Conservation (phyloP, 805 yeast species). For the Pichia deserticola region DNA sequence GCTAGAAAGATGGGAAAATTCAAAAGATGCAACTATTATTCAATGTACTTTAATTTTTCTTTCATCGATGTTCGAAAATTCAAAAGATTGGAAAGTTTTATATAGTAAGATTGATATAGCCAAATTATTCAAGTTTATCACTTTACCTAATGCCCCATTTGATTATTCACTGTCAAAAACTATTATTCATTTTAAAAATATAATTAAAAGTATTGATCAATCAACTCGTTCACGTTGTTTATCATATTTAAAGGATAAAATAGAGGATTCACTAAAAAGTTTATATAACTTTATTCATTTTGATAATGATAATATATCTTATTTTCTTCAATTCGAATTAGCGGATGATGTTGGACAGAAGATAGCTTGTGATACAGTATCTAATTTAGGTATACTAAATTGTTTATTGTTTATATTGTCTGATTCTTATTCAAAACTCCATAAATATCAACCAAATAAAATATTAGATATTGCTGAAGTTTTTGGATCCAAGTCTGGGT, state of each 20-base stretch:
- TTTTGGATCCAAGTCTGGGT: constrained; percentile 37
- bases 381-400: constrained; percentile 32
- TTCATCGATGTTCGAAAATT: constrained; percentile 45
- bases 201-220: constrained; percentile 50
- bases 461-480: constrained; percentile 33
- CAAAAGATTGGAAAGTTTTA: constrained; percentile 39
- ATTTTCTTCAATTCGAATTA: constrained; percentile 29
- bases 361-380: constrained; percentile 29
- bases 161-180: constrained; percentile 54
- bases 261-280: constrained; percentile 12
- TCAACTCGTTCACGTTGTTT: constrained; percentile 44
- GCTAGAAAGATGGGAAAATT: constrained; percentile 47
- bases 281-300: constrained; percentile 24
- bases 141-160: constrained; percentile 49
- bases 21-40: constrained; percentile 37
- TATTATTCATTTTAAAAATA: constrained; percentile 43
- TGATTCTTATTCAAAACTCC: constrained; percentile 45
- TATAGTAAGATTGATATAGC: constrained; percentile 33
- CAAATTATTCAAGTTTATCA: constrained; percentile 42
- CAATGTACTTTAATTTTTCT: constrained; percentile 46
- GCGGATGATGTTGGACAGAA: constrained; percentile 15
- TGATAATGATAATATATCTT: constrained; percentile 28
- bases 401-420: constrained; percentile 45
- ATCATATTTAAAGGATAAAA: constrained; percentile 13
- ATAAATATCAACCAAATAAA: constrained; percentile 41